These are phyloP conservation scores for Diplodia corticola DNA, from an alignment of 2,329 filamentous ascomycete genomes.

Conservation along the genomic window DNA sequence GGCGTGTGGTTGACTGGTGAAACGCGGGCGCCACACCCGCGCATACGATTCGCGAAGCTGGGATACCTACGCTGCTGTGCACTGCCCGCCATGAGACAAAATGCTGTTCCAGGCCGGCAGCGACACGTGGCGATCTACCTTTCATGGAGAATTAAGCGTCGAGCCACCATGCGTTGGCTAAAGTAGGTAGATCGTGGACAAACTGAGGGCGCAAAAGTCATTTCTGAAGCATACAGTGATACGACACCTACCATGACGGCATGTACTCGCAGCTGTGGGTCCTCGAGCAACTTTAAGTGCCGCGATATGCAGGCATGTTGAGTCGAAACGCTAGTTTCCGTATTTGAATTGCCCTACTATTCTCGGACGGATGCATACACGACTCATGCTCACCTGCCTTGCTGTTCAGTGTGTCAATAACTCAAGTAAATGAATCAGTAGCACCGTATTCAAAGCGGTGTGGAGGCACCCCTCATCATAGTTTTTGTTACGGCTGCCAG, in stretches of 20 bases:
- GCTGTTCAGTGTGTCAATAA: not conserved
- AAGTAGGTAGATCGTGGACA: not conserved
- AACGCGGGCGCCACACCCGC: constrained; percentile 7
- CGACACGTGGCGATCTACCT: not conserved
- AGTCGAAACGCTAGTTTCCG: not conserved
- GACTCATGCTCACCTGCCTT: not conserved
- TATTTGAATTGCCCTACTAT: not conserved
- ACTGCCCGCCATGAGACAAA: not conserved
- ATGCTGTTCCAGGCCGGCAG: not conserved
- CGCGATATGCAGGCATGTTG: not conserved
- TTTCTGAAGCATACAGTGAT: not conserved
- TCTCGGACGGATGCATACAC: not conserved
- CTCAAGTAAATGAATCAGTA: not conserved
- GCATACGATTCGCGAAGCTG: not conserved
- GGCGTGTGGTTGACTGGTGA: not conserved
- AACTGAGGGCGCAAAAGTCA: not conserved
- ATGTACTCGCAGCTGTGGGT: not conserved
- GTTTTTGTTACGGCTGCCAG: not conserved
- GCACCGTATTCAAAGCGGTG: not conserved
- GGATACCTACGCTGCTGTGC: not conserved
- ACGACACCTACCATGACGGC: not conserved
- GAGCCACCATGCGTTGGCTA: not conserved
- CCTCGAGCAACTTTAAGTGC: not conserved
- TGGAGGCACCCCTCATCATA: not conserved
- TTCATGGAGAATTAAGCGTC: not conserved